Percentiles rank a stretch among this genome's conserved stretches.
Evolutionary conservation across 179 eudicot genomes (phyloP).

Genomic region (Pouteria campechiana): DNA sequence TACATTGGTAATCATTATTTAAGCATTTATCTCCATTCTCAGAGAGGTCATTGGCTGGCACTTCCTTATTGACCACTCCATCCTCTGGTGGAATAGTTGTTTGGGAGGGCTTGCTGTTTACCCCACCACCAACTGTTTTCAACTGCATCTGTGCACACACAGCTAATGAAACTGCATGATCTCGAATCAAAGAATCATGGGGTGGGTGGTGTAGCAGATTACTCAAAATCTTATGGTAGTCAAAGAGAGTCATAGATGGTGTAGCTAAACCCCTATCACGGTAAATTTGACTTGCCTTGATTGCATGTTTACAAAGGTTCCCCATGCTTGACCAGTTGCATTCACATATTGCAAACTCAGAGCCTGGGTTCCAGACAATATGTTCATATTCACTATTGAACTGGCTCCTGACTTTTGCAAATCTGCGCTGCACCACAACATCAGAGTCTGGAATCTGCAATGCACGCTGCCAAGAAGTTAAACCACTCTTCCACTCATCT

Average conservation of each 20-base stretch:
- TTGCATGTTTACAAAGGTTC: constrained; percentile 74
- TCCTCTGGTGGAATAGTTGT: no score
- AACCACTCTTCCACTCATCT: constrained; percentile 66
- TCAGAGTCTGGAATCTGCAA: constrained; percentile 53
- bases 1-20: no score
- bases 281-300: constrained; percentile 38
- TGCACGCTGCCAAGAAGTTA: constrained; percentile 62
- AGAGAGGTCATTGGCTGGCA: no score
- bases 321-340: constrained; percentile 63
- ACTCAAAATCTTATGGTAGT: constrained; percentile 50
- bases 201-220: constrained; percentile 53
- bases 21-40: no score
- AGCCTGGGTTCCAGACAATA: constrained; percentile 57
- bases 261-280: constrained; percentile 27
- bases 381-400: constrained; percentile 26
- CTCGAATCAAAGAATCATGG: constrained; percentile 67
- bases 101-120: constrained; percentile 5
- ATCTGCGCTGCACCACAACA: constrained; percentile 41
- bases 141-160: constrained; percentile 59
- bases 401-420: constrained; percentile 48
- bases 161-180: constrained; percentile 79
- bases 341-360: constrained; percentile 68
- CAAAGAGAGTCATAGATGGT: constrained; percentile 51
- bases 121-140: constrained; percentile 15
- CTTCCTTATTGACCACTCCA: no score